Conservation (phyloP, 208 protist species). For the Vickermania ingenoplastis region DNA sequence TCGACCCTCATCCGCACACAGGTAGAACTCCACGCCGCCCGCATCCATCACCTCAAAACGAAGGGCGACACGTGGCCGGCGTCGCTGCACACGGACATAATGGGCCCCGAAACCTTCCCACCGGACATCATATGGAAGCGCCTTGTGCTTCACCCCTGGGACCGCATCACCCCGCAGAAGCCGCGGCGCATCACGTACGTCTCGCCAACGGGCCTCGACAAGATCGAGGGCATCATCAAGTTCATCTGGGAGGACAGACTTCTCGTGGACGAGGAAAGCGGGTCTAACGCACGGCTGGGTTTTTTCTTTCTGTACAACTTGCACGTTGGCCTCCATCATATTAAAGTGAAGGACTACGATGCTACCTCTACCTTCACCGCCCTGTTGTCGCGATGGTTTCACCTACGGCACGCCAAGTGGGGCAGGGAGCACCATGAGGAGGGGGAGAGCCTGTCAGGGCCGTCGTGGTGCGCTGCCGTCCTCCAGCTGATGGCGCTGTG, state of each 20-base stretch:
- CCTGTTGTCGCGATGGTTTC: constrained; percentile 63
- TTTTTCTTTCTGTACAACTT: constrained; percentile 83
- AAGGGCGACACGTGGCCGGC: neutral
- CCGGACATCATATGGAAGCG: constrained; percentile 34
- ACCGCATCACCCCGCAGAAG: constrained; percentile 35
- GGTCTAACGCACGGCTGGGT: constrained; percentile 56
- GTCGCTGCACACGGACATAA: neutral
- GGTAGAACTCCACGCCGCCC: constrained; percentile 35
- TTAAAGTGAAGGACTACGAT: constrained; percentile 16
- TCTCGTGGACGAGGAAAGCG: constrained; percentile 69
- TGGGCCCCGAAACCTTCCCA: neutral
- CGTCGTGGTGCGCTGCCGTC: constrained; percentile 44
- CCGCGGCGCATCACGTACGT: constrained; percentile 41
- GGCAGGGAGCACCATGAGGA: constrained; percentile 29
- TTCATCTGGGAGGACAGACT: constrained; percentile 57
- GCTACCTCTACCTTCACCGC: constrained; percentile 23
- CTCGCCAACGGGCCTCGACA: constrained; percentile 12
- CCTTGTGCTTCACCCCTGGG: constrained; percentile 35
- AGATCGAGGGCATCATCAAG: constrained; percentile 36
- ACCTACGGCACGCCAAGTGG: constrained; percentile 67
- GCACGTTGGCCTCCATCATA: constrained; percentile 15
- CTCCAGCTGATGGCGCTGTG: constrained; percentile 46
- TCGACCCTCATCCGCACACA: constrained; percentile 39
- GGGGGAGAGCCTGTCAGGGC: constrained; percentile 25
- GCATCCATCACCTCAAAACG: neutral